Evolutionary conservation across 257 asterid genomes (phyloP).

Genomic region (Jacaranda copaia): DNA sequence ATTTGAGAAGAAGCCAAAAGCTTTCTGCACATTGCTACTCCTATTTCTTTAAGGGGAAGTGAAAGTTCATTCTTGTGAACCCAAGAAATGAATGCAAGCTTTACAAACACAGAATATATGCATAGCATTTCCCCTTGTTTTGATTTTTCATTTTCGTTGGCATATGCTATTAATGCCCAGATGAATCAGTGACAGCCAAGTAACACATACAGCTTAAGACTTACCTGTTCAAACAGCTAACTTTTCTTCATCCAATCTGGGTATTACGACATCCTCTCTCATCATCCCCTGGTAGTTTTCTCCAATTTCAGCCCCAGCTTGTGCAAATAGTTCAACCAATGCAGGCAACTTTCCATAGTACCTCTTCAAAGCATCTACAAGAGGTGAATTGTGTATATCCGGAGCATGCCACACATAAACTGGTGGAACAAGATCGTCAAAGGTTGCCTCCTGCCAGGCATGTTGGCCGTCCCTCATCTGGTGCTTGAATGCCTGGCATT

Average conservation of each 20-base stretch:
- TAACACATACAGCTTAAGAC: neutral
- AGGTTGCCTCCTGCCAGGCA: slow-evolving; percentile 78
- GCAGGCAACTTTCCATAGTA: slow-evolving; percentile 80
- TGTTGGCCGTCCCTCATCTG: slow-evolving; percentile 91
- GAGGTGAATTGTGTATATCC: slow-evolving; percentile 27
- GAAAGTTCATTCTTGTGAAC: too few relatives aligned
- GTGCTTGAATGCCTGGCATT: slow-evolving; percentile 80
- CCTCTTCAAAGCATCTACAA: slow-evolving; percentile 59
- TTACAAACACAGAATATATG: neutral
- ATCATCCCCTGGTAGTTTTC: slow-evolving; percentile 44
- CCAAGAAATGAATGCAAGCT: neutral
- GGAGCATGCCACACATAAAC: slow-evolving; percentile 73
- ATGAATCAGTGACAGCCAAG: neutral
- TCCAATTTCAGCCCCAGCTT: slow-evolving; percentile 62
- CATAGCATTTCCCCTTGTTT: neutral
- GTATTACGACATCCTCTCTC: slow-evolving; percentile 66
- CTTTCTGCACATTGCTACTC: slow-evolving; percentile 43
- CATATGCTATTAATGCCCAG: neutral
- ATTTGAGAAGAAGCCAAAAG: slow-evolving; percentile 41
- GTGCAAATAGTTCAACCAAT: slow-evolving; percentile 64
- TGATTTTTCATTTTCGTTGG: too few relatives aligned
- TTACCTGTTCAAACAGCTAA: slow-evolving; percentile 53
- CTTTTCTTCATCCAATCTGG: slow-evolving; percentile 60
- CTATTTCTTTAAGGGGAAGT: slow-evolving; percentile 38
- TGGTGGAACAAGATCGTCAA: slow-evolving; percentile 62